Percentiles rank a stretch among this genome's conserved stretches.
phyloP scores from a whole-genome alignment of 1,284 basidiomycete species.

The Ustilago vetiveriae region DNA sequence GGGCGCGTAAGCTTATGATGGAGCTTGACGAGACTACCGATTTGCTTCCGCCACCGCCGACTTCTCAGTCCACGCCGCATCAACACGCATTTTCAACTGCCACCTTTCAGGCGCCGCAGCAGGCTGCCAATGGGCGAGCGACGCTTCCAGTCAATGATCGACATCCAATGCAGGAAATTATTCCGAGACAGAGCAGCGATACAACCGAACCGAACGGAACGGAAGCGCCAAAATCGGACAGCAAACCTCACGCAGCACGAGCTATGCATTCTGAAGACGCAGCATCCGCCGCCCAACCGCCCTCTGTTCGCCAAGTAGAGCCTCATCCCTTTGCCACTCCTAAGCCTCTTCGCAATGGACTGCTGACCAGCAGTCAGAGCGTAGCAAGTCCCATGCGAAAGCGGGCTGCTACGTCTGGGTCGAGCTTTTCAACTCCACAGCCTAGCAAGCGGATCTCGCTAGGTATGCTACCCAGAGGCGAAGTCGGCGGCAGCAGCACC shows the following conservation, averaged over 20 bases:
- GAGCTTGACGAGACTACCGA: constrained; percentile 26
- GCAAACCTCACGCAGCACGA: background rate
- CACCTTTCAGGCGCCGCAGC: background rate
- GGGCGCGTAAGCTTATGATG: constrained; percentile 25
- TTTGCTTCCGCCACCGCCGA: constrained; percentile 10
- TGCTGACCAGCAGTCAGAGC: constrained; percentile 1
- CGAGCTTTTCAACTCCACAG: constrained; percentile 32
- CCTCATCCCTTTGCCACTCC: constrained; percentile 19
- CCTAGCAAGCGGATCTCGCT: constrained; percentile 38
- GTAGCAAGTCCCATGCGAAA: constrained; percentile 20
- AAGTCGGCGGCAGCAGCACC: constrained; percentile 29
- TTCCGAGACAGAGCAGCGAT: constrained; percentile 9
- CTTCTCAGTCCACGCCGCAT: constrained; percentile 21
- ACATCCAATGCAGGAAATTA: constrained; percentile 23
- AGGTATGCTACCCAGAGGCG: constrained; percentile 38
- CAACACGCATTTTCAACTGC: background rate
- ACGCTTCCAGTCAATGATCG: background rate
- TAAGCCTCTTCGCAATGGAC: constrained; percentile 6
- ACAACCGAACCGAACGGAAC: background rate
- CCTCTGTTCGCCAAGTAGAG: background rate
- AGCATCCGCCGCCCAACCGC: background rate
- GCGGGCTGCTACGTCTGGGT: constrained; percentile 1
- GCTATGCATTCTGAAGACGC: background rate
- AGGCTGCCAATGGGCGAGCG: background rate
- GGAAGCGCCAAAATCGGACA: background rate